Evolutionary conservation across 1,139 yeast genomes (phyloP).

Genomic region (Pichia sp.): DNA sequence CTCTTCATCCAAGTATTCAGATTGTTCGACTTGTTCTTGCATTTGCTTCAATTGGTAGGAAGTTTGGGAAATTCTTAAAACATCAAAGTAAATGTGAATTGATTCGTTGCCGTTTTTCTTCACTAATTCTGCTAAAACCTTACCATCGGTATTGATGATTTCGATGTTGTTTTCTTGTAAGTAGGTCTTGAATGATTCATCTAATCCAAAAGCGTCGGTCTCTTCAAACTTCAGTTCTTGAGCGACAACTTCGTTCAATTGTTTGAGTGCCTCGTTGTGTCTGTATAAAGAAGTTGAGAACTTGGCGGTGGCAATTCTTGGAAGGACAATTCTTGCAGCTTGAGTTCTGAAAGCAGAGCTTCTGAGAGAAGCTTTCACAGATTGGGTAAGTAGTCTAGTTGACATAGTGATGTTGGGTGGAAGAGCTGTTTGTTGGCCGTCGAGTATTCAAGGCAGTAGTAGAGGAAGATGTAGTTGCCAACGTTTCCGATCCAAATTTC

Average conservation of each 20-base stretch:
- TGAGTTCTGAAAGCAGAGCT: conserved; percentile 8
- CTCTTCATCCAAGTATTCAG: conserved; percentile 36
- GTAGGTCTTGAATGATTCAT: conserved; percentile 30
- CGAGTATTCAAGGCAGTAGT: too few species aligned
- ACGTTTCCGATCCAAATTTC: too few species aligned
- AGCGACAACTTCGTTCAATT: conserved; percentile 20
- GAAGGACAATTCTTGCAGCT: conserved; percentile 6
- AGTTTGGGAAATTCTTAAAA: conserved; percentile 68
- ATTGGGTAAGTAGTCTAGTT: conserved; percentile 24
- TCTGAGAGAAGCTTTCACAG: conserved; percentile 17
- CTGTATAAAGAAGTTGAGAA: conserved; percentile 20
- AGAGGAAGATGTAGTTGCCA: too few species aligned
- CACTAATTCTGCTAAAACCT: conserved; percentile 64
- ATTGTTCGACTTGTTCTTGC: conserved; percentile 34
- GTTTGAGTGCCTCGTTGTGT: conserved; percentile 15
- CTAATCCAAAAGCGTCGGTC: conserved; percentile 26
- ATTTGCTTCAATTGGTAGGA: conserved; percentile 42
- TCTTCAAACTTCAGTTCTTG: conserved; percentile 28
- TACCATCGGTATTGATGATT: conserved; percentile 47
- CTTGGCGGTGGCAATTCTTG: conserved; percentile 13
- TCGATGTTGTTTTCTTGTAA: conserved; percentile 49
- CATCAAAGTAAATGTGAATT: conserved; percentile 73
- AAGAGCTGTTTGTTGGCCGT: too few species aligned
- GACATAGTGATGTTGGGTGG: conserved; percentile 10
- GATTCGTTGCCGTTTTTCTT: conserved; percentile 52